Base-by-base conservation (phyloP, 1,139 yeast genomes). In the Ogataea hybrid region DNA sequence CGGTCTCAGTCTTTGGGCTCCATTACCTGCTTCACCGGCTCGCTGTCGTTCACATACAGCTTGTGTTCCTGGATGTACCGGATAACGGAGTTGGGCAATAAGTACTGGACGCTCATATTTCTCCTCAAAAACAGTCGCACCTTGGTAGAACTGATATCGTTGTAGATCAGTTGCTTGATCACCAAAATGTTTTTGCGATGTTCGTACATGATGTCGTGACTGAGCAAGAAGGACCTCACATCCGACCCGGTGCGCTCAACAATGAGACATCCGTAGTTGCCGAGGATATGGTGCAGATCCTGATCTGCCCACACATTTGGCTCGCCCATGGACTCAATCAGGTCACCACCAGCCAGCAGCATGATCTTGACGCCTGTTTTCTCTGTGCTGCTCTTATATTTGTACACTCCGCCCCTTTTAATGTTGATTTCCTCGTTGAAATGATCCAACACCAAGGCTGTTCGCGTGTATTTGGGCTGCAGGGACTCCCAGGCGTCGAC, bases 401-500 rank as follows among this genome's bases (percentile, higher is more conserved):
- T 82, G 51, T 68, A 64, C n/a, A 90, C 79, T 8, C 98, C 99
- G 14, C 94, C 92, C 44, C 95, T 71, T 61, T 84, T 84, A 49
- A 89, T 80, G 63, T 94, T 92, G 52, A 92, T 84, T 61, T 94
- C 98, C 59, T 90, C 89, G 65, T 92, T 92, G 66, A 92, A 92
- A 64, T 92, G 99, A 64, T 92, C 98, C 61, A 92, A 74, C 5
- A 92, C 99, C 41, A 88, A 75, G 2, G 98, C 97, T 0, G 99
- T 92, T 53, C 98, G 75, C 21, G 96, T 89, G 63, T 94, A 94
- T 39, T 79, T 76, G 1, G 89, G 87, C 63, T 94, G 98, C 47
- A 92, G 70, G 6, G 95, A 84, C 65, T 92, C 99, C 99, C 99
- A 92, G 0, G 97, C 97, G 64, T 92, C 99, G 18, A 92, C 98